phyloP scores from a whole-genome alignment of 768 basidiomycete species.

The Tephrocybe sp. region DNA sequence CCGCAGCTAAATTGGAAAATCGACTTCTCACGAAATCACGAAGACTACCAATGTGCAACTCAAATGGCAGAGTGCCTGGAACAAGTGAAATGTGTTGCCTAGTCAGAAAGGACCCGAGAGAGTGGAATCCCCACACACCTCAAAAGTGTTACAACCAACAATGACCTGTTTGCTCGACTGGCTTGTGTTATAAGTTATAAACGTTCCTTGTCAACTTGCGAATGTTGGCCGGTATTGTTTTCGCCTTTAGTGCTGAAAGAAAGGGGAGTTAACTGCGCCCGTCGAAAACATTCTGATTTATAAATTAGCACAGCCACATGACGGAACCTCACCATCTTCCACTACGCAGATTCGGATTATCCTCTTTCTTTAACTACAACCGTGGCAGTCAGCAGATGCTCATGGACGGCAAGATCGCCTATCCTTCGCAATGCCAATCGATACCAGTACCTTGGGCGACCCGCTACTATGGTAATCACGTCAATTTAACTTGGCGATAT shows the following conservation, averaged over 20 bases:
- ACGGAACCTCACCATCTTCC: not conserved
- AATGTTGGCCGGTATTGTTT: not conserved
- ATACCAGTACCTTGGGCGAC: conserved; percentile 25
- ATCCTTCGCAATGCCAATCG: not conserved
- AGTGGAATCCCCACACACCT: conserved; percentile 37
- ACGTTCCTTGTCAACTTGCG: too few species aligned
- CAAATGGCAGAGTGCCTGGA: conserved; percentile 9
- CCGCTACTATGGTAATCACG: conserved; percentile 26
- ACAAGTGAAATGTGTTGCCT: conserved; percentile 20
- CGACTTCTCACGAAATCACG: conserved; percentile 20
- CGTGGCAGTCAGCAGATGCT: not conserved
- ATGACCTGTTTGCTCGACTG: conserved; percentile 2
- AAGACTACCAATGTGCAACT: conserved; percentile 6
- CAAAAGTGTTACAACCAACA: conserved; percentile 15
- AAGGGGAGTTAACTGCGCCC: not conserved
- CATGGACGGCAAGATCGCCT: not conserved
- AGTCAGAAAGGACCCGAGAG: conserved; percentile 37
- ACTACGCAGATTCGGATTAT: not conserved
- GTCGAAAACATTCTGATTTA: not conserved
- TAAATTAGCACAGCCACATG: conserved; percentile 22
- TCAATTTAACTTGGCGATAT: too few species aligned
- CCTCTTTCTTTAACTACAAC: not conserved
- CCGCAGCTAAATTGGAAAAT: conserved; percentile 15
- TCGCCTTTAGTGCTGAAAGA: not conserved
- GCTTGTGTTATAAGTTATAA: too few species aligned